phyloP scores from a whole-genome alignment of 768 basidiomycete genomes.

The Obba rivulosa region DNA sequence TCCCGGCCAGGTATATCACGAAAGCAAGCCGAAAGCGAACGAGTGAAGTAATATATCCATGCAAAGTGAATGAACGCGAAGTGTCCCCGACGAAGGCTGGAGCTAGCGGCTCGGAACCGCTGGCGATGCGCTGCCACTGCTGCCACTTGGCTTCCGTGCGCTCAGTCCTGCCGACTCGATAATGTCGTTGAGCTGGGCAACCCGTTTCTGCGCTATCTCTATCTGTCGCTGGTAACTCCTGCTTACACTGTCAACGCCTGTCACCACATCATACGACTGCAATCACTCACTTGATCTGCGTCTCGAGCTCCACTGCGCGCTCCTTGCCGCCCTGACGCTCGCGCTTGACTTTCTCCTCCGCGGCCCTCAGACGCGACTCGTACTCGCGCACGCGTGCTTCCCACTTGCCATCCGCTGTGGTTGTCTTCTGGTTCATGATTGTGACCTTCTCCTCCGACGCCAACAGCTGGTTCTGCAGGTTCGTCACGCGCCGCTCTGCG shows the following conservation, averaged over 20 bases:
- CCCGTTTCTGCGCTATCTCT: conserved; percentile 75
- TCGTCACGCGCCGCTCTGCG: conserved; percentile 83
- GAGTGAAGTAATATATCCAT: neutral
- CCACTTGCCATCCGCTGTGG: conserved; percentile 81
- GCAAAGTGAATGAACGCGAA: too few species aligned
- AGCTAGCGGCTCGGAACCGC: too few species aligned
- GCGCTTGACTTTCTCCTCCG: conserved; percentile 89
- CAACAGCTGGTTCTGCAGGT: conserved; percentile 78
- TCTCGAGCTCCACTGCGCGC: conserved; percentile 71
- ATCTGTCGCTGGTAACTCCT: conserved; percentile 15
- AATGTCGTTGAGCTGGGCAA: conserved; percentile 51
- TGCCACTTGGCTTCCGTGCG: neutral
- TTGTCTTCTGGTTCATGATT: conserved; percentile 64
- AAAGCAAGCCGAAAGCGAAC: neutral
- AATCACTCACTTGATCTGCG: conserved; percentile 53
- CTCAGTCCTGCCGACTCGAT: conserved; percentile 19
- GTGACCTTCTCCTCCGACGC: conserved; percentile 83
- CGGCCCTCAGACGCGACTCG: conserved; percentile 70
- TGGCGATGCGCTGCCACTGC: too few species aligned
- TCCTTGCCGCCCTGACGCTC: conserved; percentile 95
- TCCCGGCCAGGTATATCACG: too few species aligned
- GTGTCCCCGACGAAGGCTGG: too few species aligned
- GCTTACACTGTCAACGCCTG: neutral
- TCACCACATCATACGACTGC: neutral
- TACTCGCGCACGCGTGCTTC: conserved; percentile 94